phyloP scores from a whole-genome alignment of 78 protist species.

The Diacronema lutheri region DNA sequence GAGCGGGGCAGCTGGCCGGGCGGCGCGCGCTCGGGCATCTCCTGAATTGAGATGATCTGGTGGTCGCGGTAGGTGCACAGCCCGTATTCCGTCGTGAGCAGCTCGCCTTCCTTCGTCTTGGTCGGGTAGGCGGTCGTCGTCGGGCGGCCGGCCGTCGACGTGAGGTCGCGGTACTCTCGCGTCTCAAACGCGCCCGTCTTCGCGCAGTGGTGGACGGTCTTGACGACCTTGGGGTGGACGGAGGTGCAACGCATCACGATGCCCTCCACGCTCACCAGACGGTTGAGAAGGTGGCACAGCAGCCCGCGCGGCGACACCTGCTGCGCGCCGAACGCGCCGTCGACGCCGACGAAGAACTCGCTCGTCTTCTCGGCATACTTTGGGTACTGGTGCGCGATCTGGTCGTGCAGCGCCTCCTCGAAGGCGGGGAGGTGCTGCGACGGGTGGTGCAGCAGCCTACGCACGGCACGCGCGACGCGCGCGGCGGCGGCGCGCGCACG shows the following conservation, averaged over 20 bases:
- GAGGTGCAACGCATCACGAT: constrained; percentile 89
- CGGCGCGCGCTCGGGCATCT: constrained; percentile 98
- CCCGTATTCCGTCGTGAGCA: constrained; percentile 94
- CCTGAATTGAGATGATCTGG: constrained; percentile 71
- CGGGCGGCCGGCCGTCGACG: constrained; percentile 47
- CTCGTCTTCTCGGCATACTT: neutral
- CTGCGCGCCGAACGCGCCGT: constrained; percentile 61
- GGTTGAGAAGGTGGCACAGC: constrained; percentile 61
- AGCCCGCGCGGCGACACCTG: constrained; percentile 92
- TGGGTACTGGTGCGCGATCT: neutral
- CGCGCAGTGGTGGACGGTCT: constrained; percentile 90
- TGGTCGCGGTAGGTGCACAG: constrained; percentile 83
- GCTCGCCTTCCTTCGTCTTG: constrained; percentile 63
- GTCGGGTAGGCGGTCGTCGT: constrained; percentile 52
- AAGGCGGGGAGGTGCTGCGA: constrained; percentile 30
- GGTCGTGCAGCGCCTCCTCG: constrained; percentile 51
- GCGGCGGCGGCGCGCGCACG: neutral
- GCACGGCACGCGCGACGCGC: neutral
- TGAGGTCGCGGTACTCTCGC: constrained; percentile 51
- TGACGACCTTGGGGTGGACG: constrained; percentile 64
- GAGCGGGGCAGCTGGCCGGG: constrained; percentile 98
- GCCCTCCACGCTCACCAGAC: constrained; percentile 91
- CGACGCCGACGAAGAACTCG: constrained; percentile 72
- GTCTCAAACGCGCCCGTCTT: constrained; percentile 41
- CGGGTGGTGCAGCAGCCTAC: constrained; percentile 27